These are phyloP conservation scores for Stachybotrys elegans DNA, from an alignment of 2,329 filamentous ascomycete species.

Conservation along the genomic window DNA sequence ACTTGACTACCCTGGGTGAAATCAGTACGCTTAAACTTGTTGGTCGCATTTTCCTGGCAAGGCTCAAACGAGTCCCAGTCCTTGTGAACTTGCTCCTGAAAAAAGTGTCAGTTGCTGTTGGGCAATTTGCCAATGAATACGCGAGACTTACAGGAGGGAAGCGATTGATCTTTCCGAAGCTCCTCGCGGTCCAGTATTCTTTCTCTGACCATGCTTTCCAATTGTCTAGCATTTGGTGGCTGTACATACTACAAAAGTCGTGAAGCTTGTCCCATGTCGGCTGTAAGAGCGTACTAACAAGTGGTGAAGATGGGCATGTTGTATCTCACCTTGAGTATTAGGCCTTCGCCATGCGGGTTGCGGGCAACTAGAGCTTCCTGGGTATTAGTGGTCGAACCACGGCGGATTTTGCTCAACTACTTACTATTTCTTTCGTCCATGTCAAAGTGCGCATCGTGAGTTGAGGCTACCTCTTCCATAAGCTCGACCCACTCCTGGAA, in stretches of 20 bases:
- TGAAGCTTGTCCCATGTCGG: neutral
- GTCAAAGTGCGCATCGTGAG: constrained; percentile 1
- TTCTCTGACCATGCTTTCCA: neutral
- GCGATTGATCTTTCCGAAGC: neutral
- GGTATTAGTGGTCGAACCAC: neutral
- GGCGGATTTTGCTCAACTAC: neutral
- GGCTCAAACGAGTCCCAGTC: neutral
- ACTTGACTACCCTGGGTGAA: constrained; percentile 5
- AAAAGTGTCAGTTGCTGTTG: neutral
- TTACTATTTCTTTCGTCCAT: constrained; percentile 2
- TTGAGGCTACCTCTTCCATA: neutral
- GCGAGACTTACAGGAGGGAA: neutral
- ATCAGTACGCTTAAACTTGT: neutral
- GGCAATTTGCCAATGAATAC: neutral
- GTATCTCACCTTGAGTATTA: neutral
- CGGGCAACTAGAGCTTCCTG: neutral
- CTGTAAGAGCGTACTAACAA: neutral
- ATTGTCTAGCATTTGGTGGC: neutral
- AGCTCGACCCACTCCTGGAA: neutral
- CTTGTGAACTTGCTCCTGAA: constrained; percentile 1
- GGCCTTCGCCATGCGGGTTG: neutral
- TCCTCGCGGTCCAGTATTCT: neutral
- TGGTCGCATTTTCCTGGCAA: neutral
- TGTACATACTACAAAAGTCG: neutral
- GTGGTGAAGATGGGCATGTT: neutral